Evolutionary conservation across 345 rosid species (phyloP), one percentile per base, ranked within the genome.

Genomic region (Reutealis trisperma): DNA sequence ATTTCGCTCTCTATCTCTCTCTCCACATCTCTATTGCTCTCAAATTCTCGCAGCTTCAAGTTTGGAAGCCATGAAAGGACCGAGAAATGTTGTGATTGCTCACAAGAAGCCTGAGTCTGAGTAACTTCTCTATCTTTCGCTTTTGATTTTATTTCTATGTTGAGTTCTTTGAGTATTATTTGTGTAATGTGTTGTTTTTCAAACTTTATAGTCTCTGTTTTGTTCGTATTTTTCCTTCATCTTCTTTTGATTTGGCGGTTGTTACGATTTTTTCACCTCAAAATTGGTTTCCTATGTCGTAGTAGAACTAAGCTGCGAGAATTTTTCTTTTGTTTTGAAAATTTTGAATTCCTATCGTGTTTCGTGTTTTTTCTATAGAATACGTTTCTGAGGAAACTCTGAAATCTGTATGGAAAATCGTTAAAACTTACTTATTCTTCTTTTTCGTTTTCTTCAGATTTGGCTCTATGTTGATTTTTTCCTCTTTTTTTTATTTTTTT

Each of bases 51-150:
- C 55, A 30, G 21, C 21, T 19, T 30, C 60, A 3, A n/a, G 15
- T 47, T 65, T 60, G 30, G 71, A 58, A 60, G 73, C 72, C 67
- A 85, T 85, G 86, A 83, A 58, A 78, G 84, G 78, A 72, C 85
- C 73, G 9, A 79, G 62, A 76, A 64, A 34, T 63, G 83, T 63
- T 63, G 47, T 70, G 44, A 11, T 84, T 57, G 79, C 87, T 79
- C 77, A 62, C 47, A 85, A 85, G 78, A 83, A 64, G 74, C 72
- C 49, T 11, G 75, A 52, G 21, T 9, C 81, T 6, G 72, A 54
- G 88, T 83, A 67, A 60, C 72, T 19, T 66, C 66, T 42, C 16
- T 14, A 57, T 63, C 32, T 63, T 8, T 27, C 0, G n/a, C 30
- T 71, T 27, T 63, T 8, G 58, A 10, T 51, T 63, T 45, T 52